Base-by-base conservation (phyloP, 2,329 filamentous ascomycete species). In the Pochonia chlamydosporia region DNA sequence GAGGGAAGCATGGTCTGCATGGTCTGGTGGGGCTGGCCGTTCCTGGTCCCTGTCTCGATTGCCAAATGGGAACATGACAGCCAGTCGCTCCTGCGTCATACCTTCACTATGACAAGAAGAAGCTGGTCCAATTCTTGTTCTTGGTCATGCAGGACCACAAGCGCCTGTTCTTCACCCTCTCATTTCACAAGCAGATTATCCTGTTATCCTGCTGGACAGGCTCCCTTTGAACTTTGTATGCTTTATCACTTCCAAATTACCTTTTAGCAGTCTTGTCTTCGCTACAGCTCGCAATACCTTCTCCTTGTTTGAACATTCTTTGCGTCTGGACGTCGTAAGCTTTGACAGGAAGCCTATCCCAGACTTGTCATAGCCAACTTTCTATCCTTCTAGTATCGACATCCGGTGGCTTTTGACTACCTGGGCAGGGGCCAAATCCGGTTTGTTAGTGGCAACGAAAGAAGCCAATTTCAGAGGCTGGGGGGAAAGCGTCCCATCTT, bases 21-120 rank as follows among this genome's bases (percentile, higher is more conserved):
- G 28, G 8, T 31, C 9, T 39, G 33, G 26, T 7, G 26, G 7
- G 26, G 13, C 40, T 13, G 21, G 30, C 42, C 21, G 44, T 49
- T 49, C 44, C 49, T 49, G 49, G 39, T 35, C 49, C 47, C 43
- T 33, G 47, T 44, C 49, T 43, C 49, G 23, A 11, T 40, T 46
- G 44, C 43, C 43, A 43, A n/a, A 31, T 20, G 21, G 31, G 30
- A 35, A 37, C 44, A 26, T 31, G 45, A 23, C 23, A 35, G 43
- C 39, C 37, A 45, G 43, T 52, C 47, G 23, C 44, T 52, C 50
- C 47, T 54, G 52, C 52, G 44, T 51, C 50, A 49, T 50, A 37
- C 44, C 47, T 37, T 42, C 16, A 42, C 14, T 31, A 13, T 36
- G 21, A 37, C 16, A 43, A n/a, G 24, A 25, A 33, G 20, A 9